Base-by-base conservation (phyloP, 2,329 filamentous ascomycete species). In the Exophiala sideris region DNA sequence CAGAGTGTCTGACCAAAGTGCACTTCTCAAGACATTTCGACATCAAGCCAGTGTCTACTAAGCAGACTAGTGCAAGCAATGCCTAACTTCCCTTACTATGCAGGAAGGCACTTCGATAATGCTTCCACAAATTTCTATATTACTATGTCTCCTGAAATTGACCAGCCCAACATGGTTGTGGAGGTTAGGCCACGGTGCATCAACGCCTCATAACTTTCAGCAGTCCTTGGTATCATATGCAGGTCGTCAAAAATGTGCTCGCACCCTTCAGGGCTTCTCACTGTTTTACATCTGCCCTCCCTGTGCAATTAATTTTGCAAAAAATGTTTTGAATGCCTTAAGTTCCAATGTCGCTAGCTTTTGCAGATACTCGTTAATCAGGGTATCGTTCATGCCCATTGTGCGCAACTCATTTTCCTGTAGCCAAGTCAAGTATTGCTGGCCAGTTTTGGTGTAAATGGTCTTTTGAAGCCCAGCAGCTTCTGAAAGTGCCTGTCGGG, bases 371-470 rank as follows among this genome's bases (percentile, higher is more conserved):
- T 77, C 75, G 45, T 75, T 71, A 50, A 77, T 72, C 50, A 76
- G 68, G 38, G 72, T 70, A 11, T 63, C 63, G 16, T 71, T 72
- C 74, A 78, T 76, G 36, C 76, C 76, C 70, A 78, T 72, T 9
- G 70, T 70, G 20, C 73, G 73, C 45, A 78, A 57, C 58, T 78
- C 76, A 20, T 69, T 70, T 42, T 66, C 66, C 21, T 74, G 69
- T 34, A 78, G 66, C 62, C 74, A 78, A 34, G 71, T 68, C 20
- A 92, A 79, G 68, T 96, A 97, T 52, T 83, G 79, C 48, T 88
- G 82, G 21, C 94, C 94, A 10, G 89, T 92, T 76, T 97, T 97
- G 62, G 83, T 80, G 68, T 96, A 92, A 58, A 99, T 94, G 34
- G 83, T 86, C 72, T 94, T 90, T 71, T 99, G 91, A 55, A 99